phyloP scores from a whole-genome alignment of 257 asterid species.

The Anisodus tanguticus region DNA sequence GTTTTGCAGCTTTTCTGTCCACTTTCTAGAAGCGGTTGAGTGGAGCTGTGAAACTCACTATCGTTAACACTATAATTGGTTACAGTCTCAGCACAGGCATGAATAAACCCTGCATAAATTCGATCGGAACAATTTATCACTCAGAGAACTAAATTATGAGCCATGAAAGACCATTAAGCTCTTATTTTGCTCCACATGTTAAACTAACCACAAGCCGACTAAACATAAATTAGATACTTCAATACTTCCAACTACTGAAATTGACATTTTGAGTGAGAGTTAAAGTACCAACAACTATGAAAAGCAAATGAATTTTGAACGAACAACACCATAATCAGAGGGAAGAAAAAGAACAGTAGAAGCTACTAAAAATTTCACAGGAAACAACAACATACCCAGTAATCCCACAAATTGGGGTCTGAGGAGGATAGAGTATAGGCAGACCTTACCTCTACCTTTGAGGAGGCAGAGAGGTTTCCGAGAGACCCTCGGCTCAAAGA shows the following conservation, averaged over 20 bases:
- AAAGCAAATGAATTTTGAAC: not conserved
- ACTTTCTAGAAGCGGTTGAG: conserved; percentile 44
- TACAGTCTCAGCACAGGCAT: conserved; percentile 45
- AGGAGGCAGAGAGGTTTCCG: no score
- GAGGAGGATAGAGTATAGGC: no score
- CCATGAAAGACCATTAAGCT: not conserved
- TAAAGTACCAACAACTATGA: not conserved
- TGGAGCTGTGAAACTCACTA: conserved; percentile 38
- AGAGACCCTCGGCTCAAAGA: no score
- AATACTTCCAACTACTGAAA: not conserved
- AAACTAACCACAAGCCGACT: not conserved
- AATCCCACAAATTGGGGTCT: no score
- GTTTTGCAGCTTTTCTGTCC: conserved; percentile 41
- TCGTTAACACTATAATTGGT: conserved; percentile 40
- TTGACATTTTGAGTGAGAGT: not conserved
- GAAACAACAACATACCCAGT: no score
- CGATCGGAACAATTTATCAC: conserved; percentile 13
- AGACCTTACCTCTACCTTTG: no score
- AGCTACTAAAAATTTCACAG: not conserved
- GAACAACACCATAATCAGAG: not conserved
- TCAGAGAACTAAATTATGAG: not conserved
- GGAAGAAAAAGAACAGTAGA: not conserved
- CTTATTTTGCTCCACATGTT: not conserved
- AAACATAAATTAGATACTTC: not conserved
- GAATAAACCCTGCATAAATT: conserved; percentile 59